Evolutionary conservation across 768 basidiomycete genomes (phyloP).

Genomic region (Dictyophora rubrovolvata): DNA sequence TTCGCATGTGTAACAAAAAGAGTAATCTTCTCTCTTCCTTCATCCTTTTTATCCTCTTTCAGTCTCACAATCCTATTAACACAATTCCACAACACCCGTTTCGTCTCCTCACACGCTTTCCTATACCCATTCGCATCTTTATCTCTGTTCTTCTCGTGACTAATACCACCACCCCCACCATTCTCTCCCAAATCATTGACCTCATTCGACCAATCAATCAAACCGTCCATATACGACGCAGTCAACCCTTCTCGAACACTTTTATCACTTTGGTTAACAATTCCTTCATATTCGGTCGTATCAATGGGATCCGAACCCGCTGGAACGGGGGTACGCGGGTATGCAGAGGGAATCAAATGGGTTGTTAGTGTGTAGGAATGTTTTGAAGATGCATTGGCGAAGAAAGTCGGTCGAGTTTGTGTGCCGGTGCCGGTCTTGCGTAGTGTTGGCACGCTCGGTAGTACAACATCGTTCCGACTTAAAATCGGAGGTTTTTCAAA

Average conservation of each 20-base stretch:
- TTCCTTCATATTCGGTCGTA: background rate
- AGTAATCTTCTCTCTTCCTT: constrained; percentile 38
- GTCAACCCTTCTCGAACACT: background rate
- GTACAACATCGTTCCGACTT: no score
- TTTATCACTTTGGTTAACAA: background rate
- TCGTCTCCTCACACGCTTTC: constrained; percentile 13
- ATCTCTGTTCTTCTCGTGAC: no score
- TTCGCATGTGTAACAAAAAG: constrained; percentile 77
- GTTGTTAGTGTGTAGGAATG: constrained; percentile 10
- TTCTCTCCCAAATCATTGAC: constrained; percentile 13
- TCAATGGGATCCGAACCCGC: background rate
- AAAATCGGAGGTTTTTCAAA: no score
- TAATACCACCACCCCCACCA: constrained; percentile 3
- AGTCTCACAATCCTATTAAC: constrained; percentile 58
- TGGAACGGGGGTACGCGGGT: constrained; percentile 11
- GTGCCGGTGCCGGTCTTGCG: no score
- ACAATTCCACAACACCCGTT: constrained; percentile 50
- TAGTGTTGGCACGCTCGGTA: no score
- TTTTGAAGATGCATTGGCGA: no score
- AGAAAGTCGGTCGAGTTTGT: no score
- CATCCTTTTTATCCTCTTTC: constrained; percentile 9
- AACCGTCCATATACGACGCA: background rate
- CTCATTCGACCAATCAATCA: background rate
- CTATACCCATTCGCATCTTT: no score
- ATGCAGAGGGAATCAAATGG: constrained; percentile 17